Base-by-base conservation (phyloP, 257 asterid genomes). In the Solanum etuberosum region DNA sequence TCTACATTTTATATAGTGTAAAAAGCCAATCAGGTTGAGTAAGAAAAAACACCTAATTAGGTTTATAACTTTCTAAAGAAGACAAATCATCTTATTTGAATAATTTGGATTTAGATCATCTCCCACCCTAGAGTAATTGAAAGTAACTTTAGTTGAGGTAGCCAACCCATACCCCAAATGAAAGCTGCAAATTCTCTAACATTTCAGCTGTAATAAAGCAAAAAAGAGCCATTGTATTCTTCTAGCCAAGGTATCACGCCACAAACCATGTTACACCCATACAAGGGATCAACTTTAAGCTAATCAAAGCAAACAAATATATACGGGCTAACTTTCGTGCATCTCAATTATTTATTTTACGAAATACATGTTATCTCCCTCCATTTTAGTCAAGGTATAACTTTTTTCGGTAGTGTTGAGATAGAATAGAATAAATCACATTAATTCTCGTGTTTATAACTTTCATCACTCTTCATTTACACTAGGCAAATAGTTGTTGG, bases 101-200 rank as follows among this genome's bases (percentile, higher is more conserved):
- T 16, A 48, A 48, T 16, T 48, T 48, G 1, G 59, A 48, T 1
- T 48, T 48, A 1, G 8, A 48, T 16, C 59, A 48, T 46, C 18
- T 43, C 4, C 27, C 20, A 18, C 29, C 29, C 65, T 27, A 80
- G 27, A 38, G 18, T 78, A 43, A 27, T 32, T 78, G 10, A 29
- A 27, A 80, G 67, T 46, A 15, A 20, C 85, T 80, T 46, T 80
- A 46, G 85, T 29, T 16, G 46, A 80, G 68, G 68, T 80, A 29
- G 67, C 85, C 85, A 46, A 5, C 68, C 67, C 42, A 80, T 80
- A 46, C 2, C 84, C 27, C 4, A 43, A 80, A 2, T 80, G 40
- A 80, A 80, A 80, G 85, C 85, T 80, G 67, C 18, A 80, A 80
- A 80, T 80, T 18, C 85, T 80, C 67, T 9, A 80, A 29, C 68